Percentiles rank a stretch among this genome's conserved stretches.
Evolutionary conservation across 495 filamentous ascomycete species (phyloP).

Genomic region (Penicillium alfredii): DNA sequence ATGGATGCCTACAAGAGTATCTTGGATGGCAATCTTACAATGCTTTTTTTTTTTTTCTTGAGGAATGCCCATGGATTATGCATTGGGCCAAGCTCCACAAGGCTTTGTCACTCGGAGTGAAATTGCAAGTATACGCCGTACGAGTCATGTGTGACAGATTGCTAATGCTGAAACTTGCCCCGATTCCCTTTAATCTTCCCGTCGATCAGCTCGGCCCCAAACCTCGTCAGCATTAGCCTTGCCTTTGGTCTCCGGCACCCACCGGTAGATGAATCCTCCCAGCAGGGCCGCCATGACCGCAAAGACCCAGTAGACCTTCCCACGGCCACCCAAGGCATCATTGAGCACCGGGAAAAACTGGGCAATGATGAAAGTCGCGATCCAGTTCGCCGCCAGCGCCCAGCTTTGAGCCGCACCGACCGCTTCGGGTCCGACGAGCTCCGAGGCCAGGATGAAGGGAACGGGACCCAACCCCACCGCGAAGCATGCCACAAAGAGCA

Average conservation of each 20-base stretch:
- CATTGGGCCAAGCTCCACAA: too few relatives aligned
- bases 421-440: conserved; percentile 81
- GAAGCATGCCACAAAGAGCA: conserved; percentile 84
- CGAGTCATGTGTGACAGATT: too few relatives aligned
- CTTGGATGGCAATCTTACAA: too few relatives aligned
- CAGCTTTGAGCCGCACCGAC: conserved; percentile 84
- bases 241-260: conserved; percentile 79
- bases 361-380: conserved; percentile 84
- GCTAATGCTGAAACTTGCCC: too few relatives aligned
- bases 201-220: conserved; percentile 58
- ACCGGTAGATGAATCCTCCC: conserved; percentile 58
- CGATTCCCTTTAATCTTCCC: conserved; percentile 27
- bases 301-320: conserved; percentile 85
- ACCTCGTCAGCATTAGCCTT: conserved; percentile 79
- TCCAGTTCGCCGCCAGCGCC: conserved; percentile 80
- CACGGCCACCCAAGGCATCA: conserved; percentile 61
- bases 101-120: too few relatives aligned
- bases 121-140: too few relatives aligned
- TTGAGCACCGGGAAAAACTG: conserved; percentile 91
- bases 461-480: conserved; percentile 89
- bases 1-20: conserved; percentile 8
- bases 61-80: too few relatives aligned
- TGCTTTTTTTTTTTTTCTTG: too few relatives aligned
- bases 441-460: conserved; percentile 86
- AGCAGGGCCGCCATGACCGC: conserved; percentile 62